A percentile compares a stretch with the other conserved stretches of the same genome.
phyloP scores from a whole-genome alignment of 2,329 filamentous ascomycete species.

The Xylariales sp. region DNA sequence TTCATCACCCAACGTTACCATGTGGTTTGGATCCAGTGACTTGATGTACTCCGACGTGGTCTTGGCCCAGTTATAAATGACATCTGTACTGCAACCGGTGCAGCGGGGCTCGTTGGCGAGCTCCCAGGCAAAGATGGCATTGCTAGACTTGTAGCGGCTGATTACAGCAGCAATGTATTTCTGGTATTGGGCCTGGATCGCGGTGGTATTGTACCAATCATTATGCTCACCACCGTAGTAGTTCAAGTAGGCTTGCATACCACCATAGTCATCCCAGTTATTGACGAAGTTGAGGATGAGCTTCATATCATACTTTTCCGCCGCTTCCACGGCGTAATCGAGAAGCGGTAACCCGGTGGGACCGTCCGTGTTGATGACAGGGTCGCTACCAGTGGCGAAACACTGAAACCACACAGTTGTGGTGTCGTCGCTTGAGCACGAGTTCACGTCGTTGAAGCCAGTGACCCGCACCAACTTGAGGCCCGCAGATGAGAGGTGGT shows the following conservation, averaged over 20 bases:
- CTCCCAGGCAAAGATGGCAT: conserved; percentile 51
- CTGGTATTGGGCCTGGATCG: conserved; percentile 51
- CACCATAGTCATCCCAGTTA: conserved; percentile 66
- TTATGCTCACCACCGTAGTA: conserved; percentile 51
- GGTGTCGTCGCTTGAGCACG: conserved; percentile 25
- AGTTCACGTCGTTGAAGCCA: conserved; percentile 59
- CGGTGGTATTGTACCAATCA: conserved; percentile 52
- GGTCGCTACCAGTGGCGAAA: conserved; percentile 42
- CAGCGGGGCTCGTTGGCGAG: conserved; percentile 55
- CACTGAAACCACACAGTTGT: conserved; percentile 49
- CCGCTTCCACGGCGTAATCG: conserved; percentile 58
- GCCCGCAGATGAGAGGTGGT: conserved; percentile 43
- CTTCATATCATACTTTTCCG: conserved; percentile 56
- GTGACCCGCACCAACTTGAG: conserved; percentile 56
- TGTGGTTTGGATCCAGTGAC: conserved; percentile 55
- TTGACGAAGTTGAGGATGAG: conserved; percentile 65
- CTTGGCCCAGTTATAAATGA: conserved; percentile 56
- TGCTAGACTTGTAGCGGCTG: conserved; percentile 39
- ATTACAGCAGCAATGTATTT: conserved; percentile 46
- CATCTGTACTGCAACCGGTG: conserved; percentile 47
- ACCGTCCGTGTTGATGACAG: conserved; percentile 61
- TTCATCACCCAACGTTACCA: conserved; percentile 61
- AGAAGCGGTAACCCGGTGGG: conserved; percentile 59
- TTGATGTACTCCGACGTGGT: conserved; percentile 59
- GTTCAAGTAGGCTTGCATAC: conserved; percentile 56